Base-by-base conservation (phyloP, 352 stramenopile genomes). In the Pythium phragmitis region DNA sequence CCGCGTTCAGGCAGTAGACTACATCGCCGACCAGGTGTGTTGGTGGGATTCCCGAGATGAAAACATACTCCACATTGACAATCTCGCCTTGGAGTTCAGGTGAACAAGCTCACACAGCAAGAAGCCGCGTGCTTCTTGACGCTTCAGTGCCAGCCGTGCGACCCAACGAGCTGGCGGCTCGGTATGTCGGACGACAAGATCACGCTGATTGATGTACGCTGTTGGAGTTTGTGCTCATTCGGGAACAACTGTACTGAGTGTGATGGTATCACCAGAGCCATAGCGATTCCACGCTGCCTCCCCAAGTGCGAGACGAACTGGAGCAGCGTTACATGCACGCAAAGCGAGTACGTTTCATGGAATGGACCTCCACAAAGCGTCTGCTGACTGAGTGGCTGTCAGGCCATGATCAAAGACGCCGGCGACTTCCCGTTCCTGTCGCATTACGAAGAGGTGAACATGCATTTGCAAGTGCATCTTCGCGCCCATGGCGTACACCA, bases 401-500 rank as follows among this genome's bases (percentile, higher is more conserved):
- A 91, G 82, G 81, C 81, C 26, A 72, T 89, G 70, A 69, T 92
- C 62, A 91, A 87, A 52, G 74, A 80, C 19, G 78, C 69, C 19
- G 80, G 79, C 16, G 76, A 85, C 42, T 92, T 91, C 42, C 81
- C 83, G 12, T 92, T 89, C 39, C 63, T 92, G 5, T 91, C 83
- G 26, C 83, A 91, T 28, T 70, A 85, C 26, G 81, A 91, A 43
- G 77, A 92, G 39, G 83, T 91, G 21, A 80, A 79, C 54, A 85
- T 92, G 80, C 72, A 89, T 49, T 57, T 92, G n/a, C 79, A 89
- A 65, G 80, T 91, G 4, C 82, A 89, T 63, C 59, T 91, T 16
- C 82, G 82, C 43, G 73, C 78, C 2, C 79, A 46, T 12, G 16
- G 39, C 14, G 13, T 46, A 14, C 39, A n/a, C 7, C 39, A 46